These are phyloP conservation scores for Evansstolkia leycettana DNA, from an alignment of 495 filamentous ascomycete species.

Conservation along the genomic window DNA sequence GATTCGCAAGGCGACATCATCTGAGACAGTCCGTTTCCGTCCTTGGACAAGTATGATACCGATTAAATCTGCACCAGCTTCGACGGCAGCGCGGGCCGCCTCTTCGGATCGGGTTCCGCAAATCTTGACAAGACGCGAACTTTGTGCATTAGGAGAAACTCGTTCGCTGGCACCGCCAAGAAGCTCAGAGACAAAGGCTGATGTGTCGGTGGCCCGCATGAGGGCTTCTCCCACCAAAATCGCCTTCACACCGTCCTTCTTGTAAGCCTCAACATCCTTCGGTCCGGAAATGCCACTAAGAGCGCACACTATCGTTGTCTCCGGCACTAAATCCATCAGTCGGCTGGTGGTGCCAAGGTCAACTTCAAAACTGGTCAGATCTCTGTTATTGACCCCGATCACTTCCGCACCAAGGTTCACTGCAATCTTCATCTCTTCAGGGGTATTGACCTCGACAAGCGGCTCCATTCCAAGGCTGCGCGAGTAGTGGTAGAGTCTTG, in stretches of 20 bases:
- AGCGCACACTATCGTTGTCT: conserved; percentile 83
- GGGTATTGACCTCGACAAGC: conserved; percentile 89
- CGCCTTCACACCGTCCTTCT: conserved; percentile 79
- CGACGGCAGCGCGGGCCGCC: conserved; percentile 65
- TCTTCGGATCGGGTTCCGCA: conserved; percentile 86
- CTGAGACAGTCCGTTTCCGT: conserved; percentile 62
- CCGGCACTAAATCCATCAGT: conserved; percentile 71
- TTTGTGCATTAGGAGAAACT: conserved; percentile 5
- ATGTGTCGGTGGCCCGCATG: conserved; percentile 75
- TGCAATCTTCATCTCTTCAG: conserved; percentile 82
- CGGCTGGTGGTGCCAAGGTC: conserved; percentile 90
- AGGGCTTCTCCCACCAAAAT: conserved; percentile 92
- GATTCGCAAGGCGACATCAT: conserved; percentile 67
- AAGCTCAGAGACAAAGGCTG: conserved; percentile 69
- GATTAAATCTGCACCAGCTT: conserved; percentile 82
- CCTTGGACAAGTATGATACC: conserved; percentile 86
- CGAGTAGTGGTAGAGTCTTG: conserved; percentile 75
- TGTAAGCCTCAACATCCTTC: conserved; percentile 82
- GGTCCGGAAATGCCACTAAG: conserved; percentile 87
- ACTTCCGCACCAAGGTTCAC: conserved; percentile 81
- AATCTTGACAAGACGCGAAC: conserved; percentile 70
- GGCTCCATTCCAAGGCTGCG: conserved; percentile 92
- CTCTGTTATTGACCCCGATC: conserved; percentile 96
- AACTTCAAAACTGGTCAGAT: conserved; percentile 91
- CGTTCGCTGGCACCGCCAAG: conserved; percentile 44